Evolutionary conservation across 1,139 yeast species (phyloP).

Genomic region (Saccharomyces hybrid): DNA sequence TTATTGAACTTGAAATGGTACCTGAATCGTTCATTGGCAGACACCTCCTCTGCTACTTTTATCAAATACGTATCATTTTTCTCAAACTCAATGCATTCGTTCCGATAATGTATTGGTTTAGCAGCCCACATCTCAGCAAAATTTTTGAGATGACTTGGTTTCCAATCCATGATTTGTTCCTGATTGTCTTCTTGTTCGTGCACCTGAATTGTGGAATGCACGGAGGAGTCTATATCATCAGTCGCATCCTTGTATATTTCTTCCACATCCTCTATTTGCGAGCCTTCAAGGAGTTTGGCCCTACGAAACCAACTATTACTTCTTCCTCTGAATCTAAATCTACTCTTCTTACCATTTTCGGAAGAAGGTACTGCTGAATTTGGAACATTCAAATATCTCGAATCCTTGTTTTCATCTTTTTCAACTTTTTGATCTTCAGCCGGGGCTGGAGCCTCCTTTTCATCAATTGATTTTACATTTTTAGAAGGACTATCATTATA

Average conservation of each 20-base stretch:
- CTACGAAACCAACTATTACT: not conserved
- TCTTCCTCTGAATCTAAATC: not conserved
- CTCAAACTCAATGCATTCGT: conserved; percentile 31
- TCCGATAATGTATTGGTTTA: conserved; percentile 54
- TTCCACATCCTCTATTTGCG: not conserved
- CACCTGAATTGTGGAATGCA: not conserved
- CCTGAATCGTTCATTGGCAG: conserved; percentile 43
- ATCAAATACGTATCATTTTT: conserved; percentile 45
- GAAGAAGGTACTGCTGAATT: not conserved
- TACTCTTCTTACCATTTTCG: not conserved
- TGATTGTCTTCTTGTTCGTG: conserved; percentile 2
- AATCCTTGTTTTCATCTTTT: not conserved
- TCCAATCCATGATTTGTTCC: conserved; percentile 16
- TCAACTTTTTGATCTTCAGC: no score
- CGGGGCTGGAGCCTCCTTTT: no score
- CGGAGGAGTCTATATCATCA: conserved; percentile 2
- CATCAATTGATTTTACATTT: conserved; percentile 10
- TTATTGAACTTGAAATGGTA: conserved; percentile 57
- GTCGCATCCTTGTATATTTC: not conserved
- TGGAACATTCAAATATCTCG: not conserved
- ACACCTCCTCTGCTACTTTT: conserved; percentile 39
- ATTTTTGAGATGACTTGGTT: conserved; percentile 32
- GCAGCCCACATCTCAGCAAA: conserved; percentile 60
- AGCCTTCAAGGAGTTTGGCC: not conserved
- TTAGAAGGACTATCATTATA: conserved; percentile 7